Base-by-base conservation (phyloP, 1,284 basidiomycete genomes). In the Boletus mariae region DNA sequence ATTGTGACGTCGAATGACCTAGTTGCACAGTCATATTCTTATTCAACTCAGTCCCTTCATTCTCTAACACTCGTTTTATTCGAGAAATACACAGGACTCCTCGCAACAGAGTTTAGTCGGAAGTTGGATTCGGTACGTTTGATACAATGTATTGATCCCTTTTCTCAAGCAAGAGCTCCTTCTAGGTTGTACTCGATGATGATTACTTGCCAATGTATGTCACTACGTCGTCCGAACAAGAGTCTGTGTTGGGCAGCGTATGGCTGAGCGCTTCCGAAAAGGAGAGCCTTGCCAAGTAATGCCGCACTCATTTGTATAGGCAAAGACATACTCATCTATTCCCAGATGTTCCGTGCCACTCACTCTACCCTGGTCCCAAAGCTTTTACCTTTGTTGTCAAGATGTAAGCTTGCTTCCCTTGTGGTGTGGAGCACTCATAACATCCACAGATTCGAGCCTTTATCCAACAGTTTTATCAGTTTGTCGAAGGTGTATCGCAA, bases 401-500 rank as follows among this genome's bases (percentile, higher is more conserved):
- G 92, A 98, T 65, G 90, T 90, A 66, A 29, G 80, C 65, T 44
- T 31, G 2, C 38, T 51, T 49, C 41, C 45, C 51, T 31, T 17
- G 10, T 45, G 10, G 44, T 32, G 50, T 13, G 20, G n/a, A 49
- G 23, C 10, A 10, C 34, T 53, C 17, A 51, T 40, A 15, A 50
- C 32, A 17, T 29, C 15, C 29, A 42, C 63, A 92, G 85, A 94
- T 99, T 55, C 87, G 94, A 35, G 83, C 81, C 47, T 97, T 97
- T 64, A 92, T 98, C 28, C 91, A 96, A 62, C 93, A 94, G 64
- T 99, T 98, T 75, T 98, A 98, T 70, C 86, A 92, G 37, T 99
- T 98, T 68, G 87, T 94, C 0, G 96, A 98, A 61, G 96, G 95
- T 2, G 91, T 97, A 9, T 85, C 88, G 1, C 91, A 96, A 67